phyloP scores from a whole-genome alignment of 2,329 filamentous ascomycete genomes.

The Penicillium sp. region DNA sequence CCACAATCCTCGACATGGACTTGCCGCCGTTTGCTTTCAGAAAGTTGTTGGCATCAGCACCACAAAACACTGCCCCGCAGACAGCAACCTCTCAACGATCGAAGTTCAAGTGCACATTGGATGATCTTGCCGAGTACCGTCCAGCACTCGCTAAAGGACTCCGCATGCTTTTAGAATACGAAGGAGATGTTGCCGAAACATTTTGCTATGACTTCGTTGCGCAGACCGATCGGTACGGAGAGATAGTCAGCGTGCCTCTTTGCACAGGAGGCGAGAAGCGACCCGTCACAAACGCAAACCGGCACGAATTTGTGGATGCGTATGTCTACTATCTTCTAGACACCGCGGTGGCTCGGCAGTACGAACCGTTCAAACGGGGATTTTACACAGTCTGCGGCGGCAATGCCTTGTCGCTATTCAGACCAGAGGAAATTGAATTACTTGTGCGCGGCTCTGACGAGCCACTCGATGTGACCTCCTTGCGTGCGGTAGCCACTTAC shows the following conservation, averaged over 20 bases:
- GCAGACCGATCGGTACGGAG: slow-evolving; percentile 74
- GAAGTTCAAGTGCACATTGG: slow-evolving; percentile 69
- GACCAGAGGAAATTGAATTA: slow-evolving; percentile 87
- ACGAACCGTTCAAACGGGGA: slow-evolving; percentile 89
- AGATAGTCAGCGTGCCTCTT: slow-evolving; percentile 65
- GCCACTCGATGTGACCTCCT: slow-evolving; percentile 70
- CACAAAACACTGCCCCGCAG: slow-evolving; percentile 57
- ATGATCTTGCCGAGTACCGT: slow-evolving; percentile 79
- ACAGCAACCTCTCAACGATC: slow-evolving; percentile 55
- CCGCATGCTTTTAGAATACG: slow-evolving; percentile 73
- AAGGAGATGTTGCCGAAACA: slow-evolving; percentile 76
- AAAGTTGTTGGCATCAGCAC: slow-evolving; percentile 76
- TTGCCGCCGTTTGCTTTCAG: slow-evolving; percentile 87
- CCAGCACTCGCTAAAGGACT: slow-evolving; percentile 75
- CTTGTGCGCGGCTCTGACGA: slow-evolving; percentile 84
- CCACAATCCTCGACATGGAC: slow-evolving; percentile 84
- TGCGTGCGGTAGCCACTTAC: slow-evolving; percentile 76
- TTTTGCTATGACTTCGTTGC: slow-evolving; percentile 82
- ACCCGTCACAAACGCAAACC: slow-evolving; percentile 79
- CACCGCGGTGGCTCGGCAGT: slow-evolving; percentile 73
- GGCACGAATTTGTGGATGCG: slow-evolving; percentile 80
- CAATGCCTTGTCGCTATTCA: slow-evolving; percentile 82
- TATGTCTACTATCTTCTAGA: slow-evolving; percentile 82
- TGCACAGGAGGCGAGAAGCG: slow-evolving; percentile 70
- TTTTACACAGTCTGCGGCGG: slow-evolving; percentile 91